A percentile compares a stretch with the other conserved stretches of the same genome.
These are phyloP conservation scores for Heterobasidion occidentale DNA, from an alignment of 1,284 basidiomycete genomes.

Conservation along the genomic window DNA sequence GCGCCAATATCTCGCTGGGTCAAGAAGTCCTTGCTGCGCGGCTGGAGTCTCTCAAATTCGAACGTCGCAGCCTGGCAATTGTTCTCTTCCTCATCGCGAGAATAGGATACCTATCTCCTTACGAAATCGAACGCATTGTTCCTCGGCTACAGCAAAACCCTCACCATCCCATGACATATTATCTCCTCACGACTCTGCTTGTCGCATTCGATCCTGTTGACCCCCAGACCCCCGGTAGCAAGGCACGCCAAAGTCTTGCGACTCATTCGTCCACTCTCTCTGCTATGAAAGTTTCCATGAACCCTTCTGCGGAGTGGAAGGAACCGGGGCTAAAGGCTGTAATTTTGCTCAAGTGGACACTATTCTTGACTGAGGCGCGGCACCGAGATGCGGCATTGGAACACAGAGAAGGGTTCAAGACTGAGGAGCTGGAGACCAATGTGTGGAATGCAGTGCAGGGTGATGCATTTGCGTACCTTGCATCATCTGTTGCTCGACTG, in stretches of 20 bases:
- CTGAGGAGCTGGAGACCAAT: constrained; percentile 74
- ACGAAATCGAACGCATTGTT: constrained; percentile 51
- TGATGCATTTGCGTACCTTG: constrained; percentile 77
- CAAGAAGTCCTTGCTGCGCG: constrained; percentile 58
- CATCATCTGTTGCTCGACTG: constrained; percentile 44
- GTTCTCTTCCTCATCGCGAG: constrained; percentile 56
- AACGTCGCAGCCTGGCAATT: constrained; percentile 57
- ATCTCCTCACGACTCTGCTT: constrained; percentile 64
- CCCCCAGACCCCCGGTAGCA: constrained; percentile 35
- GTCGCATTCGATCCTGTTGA: constrained; percentile 64
- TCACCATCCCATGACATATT: constrained; percentile 61
- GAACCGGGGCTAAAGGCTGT: constrained; percentile 72
- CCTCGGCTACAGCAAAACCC: constrained; percentile 61
- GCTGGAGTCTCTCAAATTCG: constrained; percentile 64
- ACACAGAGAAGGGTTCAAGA: constrained; percentile 58
- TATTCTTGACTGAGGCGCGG: constrained; percentile 73
- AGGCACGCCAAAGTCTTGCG: constrained; percentile 37
- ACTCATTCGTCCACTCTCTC: constrained; percentile 36
- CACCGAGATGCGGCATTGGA: constrained; percentile 63
- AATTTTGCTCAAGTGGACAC: constrained; percentile 79
- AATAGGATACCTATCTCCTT: constrained; percentile 50
- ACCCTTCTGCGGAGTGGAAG: constrained; percentile 52
- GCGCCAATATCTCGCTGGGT: constrained; percentile 41
- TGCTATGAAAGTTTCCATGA: constrained; percentile 52
- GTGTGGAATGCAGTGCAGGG: constrained; percentile 78